Base-by-base conservation (phyloP, 495 filamentous ascomycete genomes). In the Tuber umbilicatum region DNA sequence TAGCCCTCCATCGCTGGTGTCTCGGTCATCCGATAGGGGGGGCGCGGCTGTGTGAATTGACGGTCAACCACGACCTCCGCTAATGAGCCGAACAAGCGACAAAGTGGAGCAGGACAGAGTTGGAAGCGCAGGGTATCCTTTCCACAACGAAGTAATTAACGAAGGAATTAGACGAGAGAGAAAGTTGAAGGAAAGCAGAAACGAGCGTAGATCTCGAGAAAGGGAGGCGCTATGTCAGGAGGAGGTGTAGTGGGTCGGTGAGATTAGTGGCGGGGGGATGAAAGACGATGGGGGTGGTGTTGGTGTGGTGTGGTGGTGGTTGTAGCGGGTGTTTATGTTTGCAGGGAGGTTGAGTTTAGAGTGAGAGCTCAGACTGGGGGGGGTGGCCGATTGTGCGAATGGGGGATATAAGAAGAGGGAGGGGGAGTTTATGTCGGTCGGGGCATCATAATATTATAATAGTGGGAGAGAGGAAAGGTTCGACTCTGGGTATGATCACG, bases 1-100 rank as follows among this genome's bases (percentile, higher is more conserved):
- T 74, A 74, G 67, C 79, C 69, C 43, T 78, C 80, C 80, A 79
- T 79, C 74, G 73, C 75, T 67, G 68, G 45, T 50, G 69, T 60
- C n/a, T 70, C 77, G 76, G 77, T 79, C 77, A 79, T 79, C 77
- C 77, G 76, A 73, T 79, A 75, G 43, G 74, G 72, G 72, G 73
- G 74, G 70, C 76, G 76, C 69, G 40, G 77, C 69, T 76, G 77
- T 27, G 39, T 35, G 68, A 42, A 68, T 68, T 72, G 38, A 35
- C 27, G 68, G 73, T 73, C 76, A 75, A 81, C 79, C 74, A 80
- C 79, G 42, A 78, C 75, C 72, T 70, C 77, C 71, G 77, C 41
- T n/a, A 55, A 69, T 60, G 75, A 74, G 70, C 77, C 68, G 37
- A 45, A 35, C 55, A 64, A 64, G 55, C 55, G 55, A 64, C 55